phyloP scores from a whole-genome alignment of 1,139 yeast genomes.

The Taphrina pruni region DNA sequence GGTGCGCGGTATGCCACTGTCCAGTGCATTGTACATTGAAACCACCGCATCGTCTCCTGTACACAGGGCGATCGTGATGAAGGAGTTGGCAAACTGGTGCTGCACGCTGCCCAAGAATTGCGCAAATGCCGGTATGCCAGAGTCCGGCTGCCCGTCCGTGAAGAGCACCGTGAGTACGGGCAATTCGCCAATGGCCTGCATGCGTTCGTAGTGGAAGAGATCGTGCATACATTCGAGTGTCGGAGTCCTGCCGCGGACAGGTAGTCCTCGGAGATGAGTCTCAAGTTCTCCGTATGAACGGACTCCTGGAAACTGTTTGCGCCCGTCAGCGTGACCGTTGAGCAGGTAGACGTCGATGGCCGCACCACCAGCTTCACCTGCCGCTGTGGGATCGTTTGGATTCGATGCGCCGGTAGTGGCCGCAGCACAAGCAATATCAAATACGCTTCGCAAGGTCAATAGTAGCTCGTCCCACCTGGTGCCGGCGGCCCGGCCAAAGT shows the following conservation, averaged over 20 bases:
- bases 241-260: slow-evolving; percentile 35
- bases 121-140: slow-evolving; percentile 33
- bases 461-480: slow-evolving; percentile 37
- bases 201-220: slow-evolving; percentile 31
- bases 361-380: slow-evolving; percentile 13
- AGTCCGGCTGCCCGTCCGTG: slow-evolving; percentile 38
- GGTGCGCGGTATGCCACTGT: slow-evolving; percentile 21
- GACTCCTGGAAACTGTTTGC: slow-evolving; percentile 31
- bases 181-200: slow-evolving; percentile 29
- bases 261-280: slow-evolving; percentile 25
- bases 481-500: slow-evolving; percentile 25
- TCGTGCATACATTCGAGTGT: slow-evolving; percentile 31
- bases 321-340: slow-evolving; percentile 39
- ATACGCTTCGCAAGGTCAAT: slow-evolving; percentile 28
- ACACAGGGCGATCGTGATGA: slow-evolving; percentile 37
- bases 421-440: slow-evolving; percentile 39
- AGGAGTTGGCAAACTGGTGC: slow-evolving; percentile 11
- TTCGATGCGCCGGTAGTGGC: slow-evolving; percentile 20
- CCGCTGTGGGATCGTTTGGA: slow-evolving; percentile 26
- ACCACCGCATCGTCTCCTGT: slow-evolving; percentile 38
- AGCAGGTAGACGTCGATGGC: slow-evolving; percentile 32
- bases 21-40: slow-evolving; percentile 32
- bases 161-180: slow-evolving; percentile 36
- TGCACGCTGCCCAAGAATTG: slow-evolving; percentile 15
- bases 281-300: slow-evolving; percentile 29